Evolutionary conservation across 441 rosid species (phyloP).

Genomic region (Eutrema salsugineum): DNA sequence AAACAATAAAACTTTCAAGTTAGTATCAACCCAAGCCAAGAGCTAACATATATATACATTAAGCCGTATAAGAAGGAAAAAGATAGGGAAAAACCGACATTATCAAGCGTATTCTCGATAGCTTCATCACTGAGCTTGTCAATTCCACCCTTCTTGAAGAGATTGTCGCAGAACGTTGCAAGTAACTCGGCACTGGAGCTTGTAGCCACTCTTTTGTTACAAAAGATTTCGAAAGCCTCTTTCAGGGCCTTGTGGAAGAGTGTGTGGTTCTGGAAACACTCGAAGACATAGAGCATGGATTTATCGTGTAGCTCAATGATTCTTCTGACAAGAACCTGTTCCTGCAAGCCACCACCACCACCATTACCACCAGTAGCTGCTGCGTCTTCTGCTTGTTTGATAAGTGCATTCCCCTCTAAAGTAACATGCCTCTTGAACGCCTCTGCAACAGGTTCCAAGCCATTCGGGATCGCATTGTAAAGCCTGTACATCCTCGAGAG

Average conservation of each 20-base stretch:
- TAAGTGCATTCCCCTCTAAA: slow-evolving; percentile 50
- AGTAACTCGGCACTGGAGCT: slow-evolving; percentile 77
- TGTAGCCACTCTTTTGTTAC: slow-evolving; percentile 74
- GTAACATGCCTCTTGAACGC: slow-evolving; percentile 74
- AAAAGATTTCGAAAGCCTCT: slow-evolving; percentile 82
- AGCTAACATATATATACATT: no score
- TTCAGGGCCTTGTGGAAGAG: slow-evolving; percentile 44
- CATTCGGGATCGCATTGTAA: slow-evolving; percentile 46
- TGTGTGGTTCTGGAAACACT: slow-evolving; percentile 34
- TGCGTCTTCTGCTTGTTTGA: slow-evolving; percentile 85
- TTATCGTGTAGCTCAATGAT: slow-evolving; percentile 74
- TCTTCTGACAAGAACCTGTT: slow-evolving; percentile 67
- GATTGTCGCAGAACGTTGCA: slow-evolving; percentile 73
- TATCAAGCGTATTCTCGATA: slow-evolving; percentile 71
- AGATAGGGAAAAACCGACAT: slow-evolving; percentile 36
- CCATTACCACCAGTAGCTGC: no score
- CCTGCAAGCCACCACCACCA: slow-evolving; percentile 33
- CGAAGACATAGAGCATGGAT: slow-evolving; percentile 55
- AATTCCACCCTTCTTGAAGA: slow-evolving; percentile 73
- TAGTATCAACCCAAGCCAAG: slow-evolving; percentile 1
- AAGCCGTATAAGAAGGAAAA: background rate
- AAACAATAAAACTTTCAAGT: background rate
- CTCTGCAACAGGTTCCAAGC: slow-evolving; percentile 65
- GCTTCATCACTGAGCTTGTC: slow-evolving; percentile 83
- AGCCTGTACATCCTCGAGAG: slow-evolving; percentile 89